Evolutionary conservation across 306 rosid genomes (phyloP), one percentile per base, ranked within the genome.

Genomic region (Morella rubra): DNA sequence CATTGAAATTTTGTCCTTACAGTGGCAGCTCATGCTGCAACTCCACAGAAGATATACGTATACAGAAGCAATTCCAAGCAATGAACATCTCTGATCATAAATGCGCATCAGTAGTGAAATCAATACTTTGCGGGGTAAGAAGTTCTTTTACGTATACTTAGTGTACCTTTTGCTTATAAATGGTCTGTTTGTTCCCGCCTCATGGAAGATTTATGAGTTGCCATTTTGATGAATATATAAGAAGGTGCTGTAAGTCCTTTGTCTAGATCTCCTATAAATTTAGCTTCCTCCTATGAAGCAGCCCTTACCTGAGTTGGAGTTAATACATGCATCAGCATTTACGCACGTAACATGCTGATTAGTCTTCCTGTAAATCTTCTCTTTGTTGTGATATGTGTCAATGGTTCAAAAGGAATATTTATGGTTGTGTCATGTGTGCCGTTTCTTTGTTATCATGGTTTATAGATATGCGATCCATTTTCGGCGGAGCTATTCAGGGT

Each of bases 21-120:
- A 91, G 91, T 73, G 94, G 85, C 79, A 92, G 90, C 77, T 71
- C 93, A 15, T 96, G 99, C 81, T 96, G 99, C 86, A 85, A 96
- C 78, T 76, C 96, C 69, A 84, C 84, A 2, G 82, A 86, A 87
- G 99, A 96, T 91, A 78, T 77, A 51, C 82, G 75, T 64, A 60
- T 93, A 64, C 80, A 89, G 82, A 88, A 88, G 82, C 90, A 89
- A 69, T 89, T 89, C 79, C 83, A 81, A 81, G 71, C 69, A 47
- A 88, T 89, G 97, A 86, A 91, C 69, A 76, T 91, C 37, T 91
- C 98, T 85, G 87, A 84, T 79, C 54, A 85, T 77, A 83, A 64
- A 59, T 96, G 99, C 80, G 85, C 94, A 82, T 82, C 97, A 4
- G 79, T 88, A 71, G 37, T 96, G 72, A 96, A 91, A 84, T 89